These are phyloP conservation scores for Daldinia childiae DNA, from an alignment of 495 filamentous ascomycete species.

Conservation along the genomic window DNA sequence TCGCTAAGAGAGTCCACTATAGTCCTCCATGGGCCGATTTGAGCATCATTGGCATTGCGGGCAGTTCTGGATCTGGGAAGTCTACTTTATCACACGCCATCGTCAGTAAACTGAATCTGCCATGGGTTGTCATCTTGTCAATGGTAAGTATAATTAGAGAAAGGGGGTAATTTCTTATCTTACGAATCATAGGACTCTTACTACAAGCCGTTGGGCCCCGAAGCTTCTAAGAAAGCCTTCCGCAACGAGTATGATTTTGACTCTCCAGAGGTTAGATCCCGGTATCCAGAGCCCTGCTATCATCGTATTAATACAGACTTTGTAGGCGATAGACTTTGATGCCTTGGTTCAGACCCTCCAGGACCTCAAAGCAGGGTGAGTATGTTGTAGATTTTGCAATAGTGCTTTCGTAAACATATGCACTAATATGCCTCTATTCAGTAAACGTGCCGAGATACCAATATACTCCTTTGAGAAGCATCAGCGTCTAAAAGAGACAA, in stretches of 20 bases:
- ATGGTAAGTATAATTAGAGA: slow-evolving; percentile 69
- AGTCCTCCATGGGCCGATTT: slow-evolving; percentile 93
- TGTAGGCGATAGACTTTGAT: slow-evolving; percentile 90
- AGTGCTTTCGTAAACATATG: background rate
- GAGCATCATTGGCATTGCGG: slow-evolving; percentile 94
- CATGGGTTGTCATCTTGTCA: slow-evolving; percentile 96
- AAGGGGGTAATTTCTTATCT: slow-evolving; percentile 25
- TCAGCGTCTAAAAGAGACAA: slow-evolving; percentile 79
- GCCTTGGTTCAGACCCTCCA: slow-evolving; percentile 78
- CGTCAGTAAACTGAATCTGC: slow-evolving; percentile 85
- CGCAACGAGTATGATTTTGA: slow-evolving; percentile 95
- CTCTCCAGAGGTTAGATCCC: slow-evolving; percentile 69
- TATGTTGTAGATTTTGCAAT: slow-evolving; percentile 12
- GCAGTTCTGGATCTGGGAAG: slow-evolving; percentile 95
- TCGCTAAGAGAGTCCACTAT: slow-evolving; percentile 71
- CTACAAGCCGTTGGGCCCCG: slow-evolving; percentile 83
- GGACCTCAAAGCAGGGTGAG: slow-evolving; percentile 91
- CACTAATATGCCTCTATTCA: slow-evolving; percentile 47
- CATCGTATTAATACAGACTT: slow-evolving; percentile 28
- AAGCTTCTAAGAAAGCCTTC: slow-evolving; percentile 80
- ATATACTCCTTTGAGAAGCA: slow-evolving; percentile 96
- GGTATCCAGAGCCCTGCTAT: background rate
- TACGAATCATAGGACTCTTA: slow-evolving; percentile 80
- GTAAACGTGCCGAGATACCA: slow-evolving; percentile 91
- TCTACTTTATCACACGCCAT: slow-evolving; percentile 95